These are phyloP conservation scores for Mucor indicus DNA, from an alignment of 371 early-diverging fungal genomes.

Conservation along the genomic window DNA sequence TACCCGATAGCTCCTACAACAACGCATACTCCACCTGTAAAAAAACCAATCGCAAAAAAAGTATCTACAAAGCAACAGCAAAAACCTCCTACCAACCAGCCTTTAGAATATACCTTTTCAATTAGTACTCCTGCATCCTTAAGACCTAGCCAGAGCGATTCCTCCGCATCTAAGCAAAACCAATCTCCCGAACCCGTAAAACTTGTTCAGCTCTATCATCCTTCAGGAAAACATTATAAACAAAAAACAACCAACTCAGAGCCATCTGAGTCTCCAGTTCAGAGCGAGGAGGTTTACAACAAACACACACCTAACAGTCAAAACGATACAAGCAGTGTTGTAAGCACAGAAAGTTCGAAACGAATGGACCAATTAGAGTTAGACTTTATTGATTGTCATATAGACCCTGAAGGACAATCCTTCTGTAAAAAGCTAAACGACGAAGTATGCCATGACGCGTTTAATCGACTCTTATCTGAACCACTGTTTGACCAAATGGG, in stretches of 20 bases:
- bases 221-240: neutral
- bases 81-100: slow-evolving; percentile 5
- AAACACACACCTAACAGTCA: neutral
- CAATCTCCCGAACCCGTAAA: slow-evolving; percentile 14
- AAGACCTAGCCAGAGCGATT: slow-evolving; percentile 5
- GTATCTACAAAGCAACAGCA: neutral
- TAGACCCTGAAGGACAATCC: slow-evolving; percentile 18
- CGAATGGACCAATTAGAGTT: slow-evolving; percentile 12
- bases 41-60: slow-evolving; percentile 3
- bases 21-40: neutral
- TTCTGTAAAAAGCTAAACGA: slow-evolving; percentile 26
- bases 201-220: slow-evolving; percentile 19
- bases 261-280: neutral
- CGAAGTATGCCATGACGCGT: slow-evolving; percentile 26
- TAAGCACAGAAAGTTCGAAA: slow-evolving; percentile 3
- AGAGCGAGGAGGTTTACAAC: neutral
- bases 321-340: slow-evolving; percentile 6
- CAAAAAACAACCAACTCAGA: neutral
- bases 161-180: slow-evolving; percentile 1
- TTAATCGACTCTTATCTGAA: slow-evolving; percentile 32
- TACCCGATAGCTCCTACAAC: slow-evolving; percentile 8
- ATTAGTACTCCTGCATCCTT: slow-evolving; percentile 39
- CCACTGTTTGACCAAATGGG: slow-evolving; percentile 43
- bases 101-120: slow-evolving; percentile 37
- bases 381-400: slow-evolving; percentile 20